Evolutionary conservation across 2,329 filamentous ascomycete species (phyloP), one percentile per base, ranked within the genome.

Genomic region (Penicillium nordicum): DNA sequence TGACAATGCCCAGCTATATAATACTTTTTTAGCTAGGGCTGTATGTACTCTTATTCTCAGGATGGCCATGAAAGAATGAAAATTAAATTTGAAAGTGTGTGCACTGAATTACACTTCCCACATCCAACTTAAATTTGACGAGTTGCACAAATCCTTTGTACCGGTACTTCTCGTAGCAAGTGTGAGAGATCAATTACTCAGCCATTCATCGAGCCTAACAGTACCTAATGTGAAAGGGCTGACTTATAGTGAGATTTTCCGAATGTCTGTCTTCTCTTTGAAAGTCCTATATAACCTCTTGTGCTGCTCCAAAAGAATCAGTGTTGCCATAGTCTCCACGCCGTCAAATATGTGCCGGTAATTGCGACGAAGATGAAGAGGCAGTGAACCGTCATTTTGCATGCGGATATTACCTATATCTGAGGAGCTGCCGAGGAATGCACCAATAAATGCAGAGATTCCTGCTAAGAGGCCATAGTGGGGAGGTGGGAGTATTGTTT

Each of bases 281-380:
- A 29, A 41, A 6, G 16, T 16, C 34, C 41, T 38, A 12, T 45
- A 95, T 27, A 86, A 72, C 74, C 88, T 90, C 78, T 92, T 91
- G 74, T 96, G 91, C 72, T 90, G 86, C 73, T 96, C 91, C 69
- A 96, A 73, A 73, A 94, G 92, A 68, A 96, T 72, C 73, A 96
- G 92, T 36, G 90, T 96, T 66, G 88, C 88, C 58, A 96, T 89
- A 8, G 90, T 96, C 52, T 34, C 63, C 64, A 67, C 4, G 64
- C 64, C 64, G 47, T 69, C 61, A 7, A 69, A 46, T 2, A 67
- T 60, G 30, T 68, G 59, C 3, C 46, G 36, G 50, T 68, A 67
- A 45, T 63, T 65, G 1, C 57, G 62, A 14, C 63, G 63, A 12
- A 60, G 32, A 12, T 55, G 51, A 5, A 55, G 29, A 8, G 65